A percentile compares a stretch with the other conserved stretches of the same genome.
Evolutionary conservation across 192 early-diverging fungal genomes (phyloP).

Genomic region (Chytriomyces sp.): DNA sequence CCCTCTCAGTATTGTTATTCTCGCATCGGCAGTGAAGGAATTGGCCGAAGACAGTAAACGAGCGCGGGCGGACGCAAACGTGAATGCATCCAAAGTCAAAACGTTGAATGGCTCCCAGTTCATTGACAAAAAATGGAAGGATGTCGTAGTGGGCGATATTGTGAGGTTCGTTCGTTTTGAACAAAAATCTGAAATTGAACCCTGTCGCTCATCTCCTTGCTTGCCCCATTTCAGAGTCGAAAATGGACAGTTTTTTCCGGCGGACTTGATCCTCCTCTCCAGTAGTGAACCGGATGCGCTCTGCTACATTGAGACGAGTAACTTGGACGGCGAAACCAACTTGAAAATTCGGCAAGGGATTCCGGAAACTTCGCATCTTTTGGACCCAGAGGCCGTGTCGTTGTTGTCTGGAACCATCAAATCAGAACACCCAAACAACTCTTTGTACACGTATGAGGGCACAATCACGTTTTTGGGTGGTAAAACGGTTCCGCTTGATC

Average conservation of each 20-base stretch:
- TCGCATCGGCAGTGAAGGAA: slow-evolving; percentile 92
- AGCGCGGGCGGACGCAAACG: slow-evolving; percentile 50
- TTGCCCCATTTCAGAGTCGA: slow-evolving; percentile 57
- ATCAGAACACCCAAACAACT: slow-evolving; percentile 94
- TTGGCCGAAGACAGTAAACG: slow-evolving; percentile 80
- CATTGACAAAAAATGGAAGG: slow-evolving; percentile 77
- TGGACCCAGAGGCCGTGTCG: slow-evolving; percentile 72
- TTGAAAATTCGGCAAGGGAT: slow-evolving; percentile 95
- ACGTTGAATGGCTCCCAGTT: slow-evolving; percentile 61
- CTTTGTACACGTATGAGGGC: slow-evolving; percentile 95
- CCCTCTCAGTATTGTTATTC: slow-evolving; percentile 79
- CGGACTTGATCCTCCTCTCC: slow-evolving; percentile 89
- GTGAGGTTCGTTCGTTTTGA: slow-evolving; percentile 53
- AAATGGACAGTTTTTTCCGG: slow-evolving; percentile 87
- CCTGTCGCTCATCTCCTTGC: neutral
- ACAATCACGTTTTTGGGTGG: slow-evolving; percentile 56
- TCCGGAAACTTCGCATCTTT: slow-evolving; percentile 78
- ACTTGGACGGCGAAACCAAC: slow-evolving; percentile 97
- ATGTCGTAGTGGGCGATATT: slow-evolving; percentile 91
- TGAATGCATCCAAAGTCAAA: slow-evolving; percentile 53
- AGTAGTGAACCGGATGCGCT: slow-evolving; percentile 94
- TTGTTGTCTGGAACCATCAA: slow-evolving; percentile 63
- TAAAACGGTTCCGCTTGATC: slow-evolving; percentile 80
- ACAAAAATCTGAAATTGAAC: neutral
- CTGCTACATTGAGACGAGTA: slow-evolving; percentile 98